A percentile compares a stretch with the other conserved stretches of the same genome.
phyloP scores from a whole-genome alignment of 1,284 basidiomycete species.

The Uromyces viciae-fabae region DNA sequence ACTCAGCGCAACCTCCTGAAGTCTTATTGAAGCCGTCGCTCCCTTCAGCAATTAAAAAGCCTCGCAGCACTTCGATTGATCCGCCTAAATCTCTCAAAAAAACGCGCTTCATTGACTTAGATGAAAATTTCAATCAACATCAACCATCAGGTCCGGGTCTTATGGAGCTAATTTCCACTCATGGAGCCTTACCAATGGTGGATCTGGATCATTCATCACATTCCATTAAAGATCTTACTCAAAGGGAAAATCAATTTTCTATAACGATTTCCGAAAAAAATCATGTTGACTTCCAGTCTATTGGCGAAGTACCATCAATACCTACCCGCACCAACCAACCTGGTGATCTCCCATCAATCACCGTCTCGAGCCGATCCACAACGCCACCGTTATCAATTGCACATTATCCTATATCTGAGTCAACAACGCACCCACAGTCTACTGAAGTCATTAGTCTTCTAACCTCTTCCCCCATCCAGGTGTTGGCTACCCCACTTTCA shows the following conservation, averaged over 20 bases:
- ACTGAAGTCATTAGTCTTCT: neutral
- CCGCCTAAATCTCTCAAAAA: conserved; percentile 38
- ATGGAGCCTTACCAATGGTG: neutral
- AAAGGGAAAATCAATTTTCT: neutral
- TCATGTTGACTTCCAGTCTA: no score
- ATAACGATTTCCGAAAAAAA: no score
- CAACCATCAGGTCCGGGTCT: neutral
- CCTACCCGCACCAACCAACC: neutral
- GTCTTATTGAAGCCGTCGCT: neutral
- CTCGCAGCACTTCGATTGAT: neutral
- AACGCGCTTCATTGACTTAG: conserved; percentile 25
- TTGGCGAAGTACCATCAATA: neutral
- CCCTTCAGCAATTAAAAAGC: conserved; percentile 39
- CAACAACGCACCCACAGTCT: neutral
- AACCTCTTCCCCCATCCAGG: neutral
- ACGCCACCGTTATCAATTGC: neutral
- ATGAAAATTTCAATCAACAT: conserved; percentile 2
- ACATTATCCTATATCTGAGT: neutral
- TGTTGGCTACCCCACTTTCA: conserved; percentile 4
- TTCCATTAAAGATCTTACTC: neutral
- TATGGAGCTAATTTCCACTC: neutral
- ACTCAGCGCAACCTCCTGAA: neutral
- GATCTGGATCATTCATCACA: neutral
- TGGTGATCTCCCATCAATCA: neutral
- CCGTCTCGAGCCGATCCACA: neutral